These are phyloP conservation scores for Pterocarpus macrocarpus DNA, from an alignment of 306 rosid genomes.

Conservation along the genomic window DNA sequence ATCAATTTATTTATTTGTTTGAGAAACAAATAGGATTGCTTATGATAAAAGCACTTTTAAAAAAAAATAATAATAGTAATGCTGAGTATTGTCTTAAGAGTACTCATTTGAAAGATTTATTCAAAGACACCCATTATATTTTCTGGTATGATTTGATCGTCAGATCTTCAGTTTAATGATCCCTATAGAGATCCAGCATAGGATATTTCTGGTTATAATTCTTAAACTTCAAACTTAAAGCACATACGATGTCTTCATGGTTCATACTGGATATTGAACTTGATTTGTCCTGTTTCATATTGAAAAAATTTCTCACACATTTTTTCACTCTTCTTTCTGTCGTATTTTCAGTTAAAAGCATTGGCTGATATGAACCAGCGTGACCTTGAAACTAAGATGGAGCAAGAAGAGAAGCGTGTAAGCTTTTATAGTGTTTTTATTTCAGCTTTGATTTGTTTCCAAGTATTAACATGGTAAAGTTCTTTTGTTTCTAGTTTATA, in stretches of 20 bases:
- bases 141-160: constrained; percentile 18
- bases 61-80: no score
- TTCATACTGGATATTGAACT: constrained; percentile 26
- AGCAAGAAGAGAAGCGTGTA: constrained; percentile 93
- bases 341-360: constrained; percentile 76
- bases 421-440: constrained; percentile 54
- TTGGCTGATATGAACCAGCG: constrained; percentile 94
- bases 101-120: no score
- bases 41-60: no score
- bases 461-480: constrained; percentile 17
- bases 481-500: constrained; percentile 8
- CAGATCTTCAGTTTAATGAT: constrained; percentile 12
- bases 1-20: background rate
- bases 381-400: constrained; percentile 70
- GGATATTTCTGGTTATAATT: constrained; percentile 28
- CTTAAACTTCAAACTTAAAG: constrained; percentile 9
- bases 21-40: no score
- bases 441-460: constrained; percentile 21
- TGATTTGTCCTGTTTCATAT: constrained; percentile 21
- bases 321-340: constrained; percentile 32
- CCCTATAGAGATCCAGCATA: constrained; percentile 30
- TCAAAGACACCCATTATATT: background rate
- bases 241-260: constrained; percentile 23
- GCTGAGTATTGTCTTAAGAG: no score
- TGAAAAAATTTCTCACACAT: constrained; percentile 25